Evolutionary conservation across 108 stramenopile genomes (phyloP).

Genomic region (Stephanodiscus triporus): DNA sequence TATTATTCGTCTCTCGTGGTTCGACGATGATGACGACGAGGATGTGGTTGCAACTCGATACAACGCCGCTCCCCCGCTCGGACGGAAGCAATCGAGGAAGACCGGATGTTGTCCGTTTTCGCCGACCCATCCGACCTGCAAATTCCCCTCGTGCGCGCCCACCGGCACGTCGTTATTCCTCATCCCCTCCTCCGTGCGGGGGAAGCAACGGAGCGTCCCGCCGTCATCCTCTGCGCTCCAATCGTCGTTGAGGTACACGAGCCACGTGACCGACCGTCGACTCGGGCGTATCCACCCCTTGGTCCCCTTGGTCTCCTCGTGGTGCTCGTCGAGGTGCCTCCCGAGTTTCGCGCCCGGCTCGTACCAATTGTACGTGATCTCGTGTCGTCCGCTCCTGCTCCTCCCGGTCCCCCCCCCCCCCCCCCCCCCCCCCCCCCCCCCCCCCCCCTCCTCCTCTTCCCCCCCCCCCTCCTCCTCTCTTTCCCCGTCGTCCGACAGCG

Average conservation of each 20-base stretch:
- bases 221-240: constrained; percentile 36
- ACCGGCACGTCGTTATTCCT: constrained; percentile 17
- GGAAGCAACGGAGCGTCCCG: constrained; percentile 48
- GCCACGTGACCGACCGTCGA: constrained; percentile 56
- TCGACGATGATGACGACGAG: neutral
- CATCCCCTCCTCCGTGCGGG: constrained; percentile 6
- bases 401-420: neutral
- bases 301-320: constrained; percentile 64
- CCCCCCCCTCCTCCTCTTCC: neutral
- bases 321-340: constrained; percentile 59
- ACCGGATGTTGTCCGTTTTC: constrained; percentile 31
- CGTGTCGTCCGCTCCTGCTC: constrained; percentile 14
- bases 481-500: constrained; percentile 21
- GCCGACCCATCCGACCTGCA: constrained; percentile 61
- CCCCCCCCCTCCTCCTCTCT: neutral
- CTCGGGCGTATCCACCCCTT: constrained; percentile 56
- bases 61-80: constrained; percentile 20
- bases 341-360: constrained; percentile 28
- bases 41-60: constrained; percentile 19
- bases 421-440: neutral
- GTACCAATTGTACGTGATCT: constrained; percentile 49
- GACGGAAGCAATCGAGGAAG: constrained; percentile 44
- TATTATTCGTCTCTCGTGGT: neutral
- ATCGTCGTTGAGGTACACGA: constrained; percentile 60
- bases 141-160: constrained; percentile 51